Percentiles rank a stretch among this genome's conserved stretches.
Conservation (phyloP, 164 flowering plant species). For the Vitis amurensis region DNA sequence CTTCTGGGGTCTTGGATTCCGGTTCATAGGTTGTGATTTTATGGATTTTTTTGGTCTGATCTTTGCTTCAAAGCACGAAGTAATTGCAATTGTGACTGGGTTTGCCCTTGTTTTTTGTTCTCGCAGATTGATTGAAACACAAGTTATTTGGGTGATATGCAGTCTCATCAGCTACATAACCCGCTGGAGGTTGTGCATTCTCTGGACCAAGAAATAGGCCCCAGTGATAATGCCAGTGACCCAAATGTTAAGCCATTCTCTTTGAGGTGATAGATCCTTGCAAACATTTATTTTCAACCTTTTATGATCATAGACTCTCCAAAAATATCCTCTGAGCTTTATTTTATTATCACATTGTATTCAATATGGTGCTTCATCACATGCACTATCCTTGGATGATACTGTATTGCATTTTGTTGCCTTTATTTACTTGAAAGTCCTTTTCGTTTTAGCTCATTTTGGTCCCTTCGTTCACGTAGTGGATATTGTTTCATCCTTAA, state of each 20-base stretch:
- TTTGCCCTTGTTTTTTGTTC: background rate
- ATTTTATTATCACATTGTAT: background rate
- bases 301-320: background rate
- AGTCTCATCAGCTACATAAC: constrained; percentile 7
- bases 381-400: background rate
- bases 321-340: background rate
- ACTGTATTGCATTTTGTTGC: background rate
- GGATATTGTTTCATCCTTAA: background rate
- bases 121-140: background rate
- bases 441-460: background rate
- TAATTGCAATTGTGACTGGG: background rate
- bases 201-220: constrained; percentile 13
- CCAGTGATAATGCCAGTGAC: background rate
- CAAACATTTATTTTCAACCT: background rate
- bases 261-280: constrained; percentile 19
- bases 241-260: constrained; percentile 17
- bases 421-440: background rate
- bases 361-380: background rate
- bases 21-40: constrained; percentile 9
- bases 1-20: background rate
- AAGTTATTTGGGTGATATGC: background rate
- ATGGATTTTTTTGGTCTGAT: constrained; percentile 10
- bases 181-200: constrained; percentile 4
- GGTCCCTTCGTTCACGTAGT: background rate
- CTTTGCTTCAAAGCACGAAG: background rate